Evolutionary conservation across 2,329 filamentous ascomycete species (phyloP).

Genomic region (Sphaerostilbella broomeana): DNA sequence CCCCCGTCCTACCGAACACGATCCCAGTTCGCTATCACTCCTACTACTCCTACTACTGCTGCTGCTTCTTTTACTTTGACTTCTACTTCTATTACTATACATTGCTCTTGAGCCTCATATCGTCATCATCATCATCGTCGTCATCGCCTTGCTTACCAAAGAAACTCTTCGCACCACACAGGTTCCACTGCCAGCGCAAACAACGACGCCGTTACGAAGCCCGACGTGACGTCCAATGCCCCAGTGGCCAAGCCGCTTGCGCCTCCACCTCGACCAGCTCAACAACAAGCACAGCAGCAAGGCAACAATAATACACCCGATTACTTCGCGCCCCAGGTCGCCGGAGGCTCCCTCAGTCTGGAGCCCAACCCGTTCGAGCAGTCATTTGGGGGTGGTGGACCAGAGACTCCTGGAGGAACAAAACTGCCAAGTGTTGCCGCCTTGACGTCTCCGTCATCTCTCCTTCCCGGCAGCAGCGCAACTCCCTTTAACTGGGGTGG

Average conservation of each 20-base stretch:
- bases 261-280: constrained; percentile 60
- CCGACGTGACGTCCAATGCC: constrained; percentile 46
- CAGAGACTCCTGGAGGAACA: constrained; percentile 75
- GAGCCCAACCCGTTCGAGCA: constrained; percentile 97
- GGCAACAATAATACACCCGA: constrained; percentile 56
- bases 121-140: constrained; percentile 8
- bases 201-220: constrained; percentile 39
- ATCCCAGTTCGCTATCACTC: no score
- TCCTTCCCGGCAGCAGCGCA: constrained; percentile 66
- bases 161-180: constrained; percentile 20
- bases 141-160: constrained; percentile 5
- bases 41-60: constrained; percentile 4
- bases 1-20: no score
- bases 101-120: no score
- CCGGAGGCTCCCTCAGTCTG: constrained; percentile 53
- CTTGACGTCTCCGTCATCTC: constrained; percentile 81
- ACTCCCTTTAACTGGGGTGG: constrained; percentile 73
- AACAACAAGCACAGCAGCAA: constrained; percentile 35
- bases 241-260: constrained; percentile 60
- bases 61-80: constrained; percentile 3
- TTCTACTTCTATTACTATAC: constrained; percentile 2
- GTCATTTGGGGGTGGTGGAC: constrained; percentile 65
- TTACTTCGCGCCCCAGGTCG: constrained; percentile 57
- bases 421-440: constrained; percentile 85
- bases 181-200: constrained; percentile 42